phyloP scores from a whole-genome alignment of 192 early-diverging fungal species.

The Spinellus fusiger region DNA sequence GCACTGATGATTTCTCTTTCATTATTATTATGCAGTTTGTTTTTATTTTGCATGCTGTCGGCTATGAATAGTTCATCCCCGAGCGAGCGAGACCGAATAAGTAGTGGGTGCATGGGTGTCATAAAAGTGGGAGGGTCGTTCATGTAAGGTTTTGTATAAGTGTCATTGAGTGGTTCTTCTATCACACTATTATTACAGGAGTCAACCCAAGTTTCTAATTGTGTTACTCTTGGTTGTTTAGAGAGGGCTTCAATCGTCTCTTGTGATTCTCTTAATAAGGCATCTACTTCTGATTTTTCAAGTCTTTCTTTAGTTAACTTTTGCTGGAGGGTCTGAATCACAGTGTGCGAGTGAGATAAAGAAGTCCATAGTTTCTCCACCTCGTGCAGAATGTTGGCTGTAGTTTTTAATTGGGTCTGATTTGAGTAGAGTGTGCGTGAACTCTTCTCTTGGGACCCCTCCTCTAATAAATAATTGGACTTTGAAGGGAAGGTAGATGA shows the following conservation, averaged over 20 bases:
- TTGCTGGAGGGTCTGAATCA: not conserved
- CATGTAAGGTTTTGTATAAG: not conserved
- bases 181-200: not conserved
- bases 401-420: not conserved
- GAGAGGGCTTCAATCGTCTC: not conserved
- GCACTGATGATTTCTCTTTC: not conserved
- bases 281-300: not conserved
- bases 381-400: not conserved
- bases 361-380: not conserved
- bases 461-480: too few relatives aligned
- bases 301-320: not conserved
- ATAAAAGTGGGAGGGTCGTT: not conserved
- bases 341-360: not conserved
- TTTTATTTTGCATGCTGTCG: not conserved
- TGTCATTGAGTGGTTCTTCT: not conserved
- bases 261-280: not conserved
- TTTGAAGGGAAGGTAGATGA: not conserved
- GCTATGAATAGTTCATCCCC: not conserved
- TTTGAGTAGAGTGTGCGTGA: not conserved
- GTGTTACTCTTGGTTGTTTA: not conserved
- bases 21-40: not conserved
- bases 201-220: not conserved
- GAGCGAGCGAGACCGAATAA: not conserved
- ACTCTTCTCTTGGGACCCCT: too few relatives aligned
- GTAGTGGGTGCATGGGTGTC: not conserved